These are phyloP conservation scores for Yueomyces sinensis DNA, from an alignment of 805 yeast genomes.

Conservation along the genomic window DNA sequence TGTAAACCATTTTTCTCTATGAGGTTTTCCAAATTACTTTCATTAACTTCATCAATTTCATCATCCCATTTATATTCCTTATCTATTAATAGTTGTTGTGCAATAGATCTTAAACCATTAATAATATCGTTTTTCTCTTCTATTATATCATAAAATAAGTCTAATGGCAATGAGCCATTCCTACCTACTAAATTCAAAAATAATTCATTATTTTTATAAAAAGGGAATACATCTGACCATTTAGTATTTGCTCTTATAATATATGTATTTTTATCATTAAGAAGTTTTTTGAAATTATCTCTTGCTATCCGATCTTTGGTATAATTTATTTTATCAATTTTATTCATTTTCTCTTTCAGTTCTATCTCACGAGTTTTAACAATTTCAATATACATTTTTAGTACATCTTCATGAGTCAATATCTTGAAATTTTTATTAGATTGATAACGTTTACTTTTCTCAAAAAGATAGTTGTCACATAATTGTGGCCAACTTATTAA, in stretches of 20 bases:
- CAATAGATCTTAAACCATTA: slow-evolving; percentile 45
- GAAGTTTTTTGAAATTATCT: slow-evolving; percentile 36
- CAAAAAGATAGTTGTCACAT: slow-evolving; percentile 18
- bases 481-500: slow-evolving; percentile 15
- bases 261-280: slow-evolving; percentile 15
- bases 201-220: slow-evolving; percentile 39
- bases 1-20: slow-evolving; percentile 1
- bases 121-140: slow-evolving; percentile 47
- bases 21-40: slow-evolving; percentile 4
- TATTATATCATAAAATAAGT: slow-evolving; percentile 60
- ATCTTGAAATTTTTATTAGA: slow-evolving; percentile 43
- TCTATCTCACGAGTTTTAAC: slow-evolving; percentile 18
- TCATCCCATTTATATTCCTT: slow-evolving; percentile 15
- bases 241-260: slow-evolving; percentile 35
- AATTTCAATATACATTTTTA: slow-evolving; percentile 28
- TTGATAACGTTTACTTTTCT: slow-evolving; percentile 37
- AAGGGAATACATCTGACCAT: slow-evolving; percentile 45
- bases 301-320: slow-evolving; percentile 56
- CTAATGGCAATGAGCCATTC: slow-evolving; percentile 65
- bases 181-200: slow-evolving; percentile 58
- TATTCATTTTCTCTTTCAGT: slow-evolving; percentile 10
- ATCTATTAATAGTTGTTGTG: slow-evolving; percentile 36
- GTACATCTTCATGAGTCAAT: slow-evolving; percentile 46
- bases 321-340: slow-evolving; percentile 29
- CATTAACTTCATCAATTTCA: slow-evolving; percentile 7